A percentile compares a stretch with the other conserved stretches of the same genome.
Evolutionary conservation across 2,329 filamentous ascomycete species (phyloP).

Genomic region (Metarhizium anisopliae): DNA sequence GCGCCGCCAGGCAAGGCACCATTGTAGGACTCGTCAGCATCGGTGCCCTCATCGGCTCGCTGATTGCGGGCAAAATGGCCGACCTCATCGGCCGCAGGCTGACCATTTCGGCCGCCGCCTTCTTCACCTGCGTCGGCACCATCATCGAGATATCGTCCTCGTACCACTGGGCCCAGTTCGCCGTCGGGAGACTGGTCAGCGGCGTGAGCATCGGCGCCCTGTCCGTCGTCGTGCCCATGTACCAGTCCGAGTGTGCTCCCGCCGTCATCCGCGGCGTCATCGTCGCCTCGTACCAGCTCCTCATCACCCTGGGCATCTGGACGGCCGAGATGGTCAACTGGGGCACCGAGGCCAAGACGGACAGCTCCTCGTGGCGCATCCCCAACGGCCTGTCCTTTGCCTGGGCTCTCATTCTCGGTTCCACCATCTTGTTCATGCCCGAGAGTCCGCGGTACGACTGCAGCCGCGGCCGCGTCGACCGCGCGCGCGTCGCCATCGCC

Average conservation of each 20-base stretch:
- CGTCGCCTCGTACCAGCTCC: constrained; percentile 57
- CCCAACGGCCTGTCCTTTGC: constrained; percentile 48
- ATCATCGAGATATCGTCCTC: constrained; percentile 52
- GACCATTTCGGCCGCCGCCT: constrained; percentile 52
- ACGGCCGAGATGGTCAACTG: constrained; percentile 50
- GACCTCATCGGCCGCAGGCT: constrained; percentile 52
- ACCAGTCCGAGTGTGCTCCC: constrained; percentile 58
- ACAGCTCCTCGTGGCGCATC: constrained; percentile 52
- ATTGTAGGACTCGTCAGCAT: constrained; percentile 53
- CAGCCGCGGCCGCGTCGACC: constrained; percentile 34
- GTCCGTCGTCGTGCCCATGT: constrained; percentile 58
- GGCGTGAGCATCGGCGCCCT: constrained; percentile 57
- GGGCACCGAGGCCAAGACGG: constrained; percentile 40
- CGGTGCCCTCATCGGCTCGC: constrained; percentile 49
- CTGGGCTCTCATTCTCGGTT: constrained; percentile 44
- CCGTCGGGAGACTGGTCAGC: constrained; percentile 55
- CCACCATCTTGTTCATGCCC: constrained; percentile 42
- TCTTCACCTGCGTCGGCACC: constrained; percentile 56
- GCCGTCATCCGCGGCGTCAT: constrained; percentile 55
- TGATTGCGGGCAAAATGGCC: constrained; percentile 50
- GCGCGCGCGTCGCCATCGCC: constrained; percentile 40
- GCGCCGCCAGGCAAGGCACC: constrained; percentile 50
- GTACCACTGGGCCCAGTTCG: constrained; percentile 53
- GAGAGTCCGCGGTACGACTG: constrained; percentile 46
- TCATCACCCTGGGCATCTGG: constrained; percentile 62